Base-by-base conservation (phyloP, 495 filamentous ascomycete species). In the Pyrenula massariospora region DNA sequence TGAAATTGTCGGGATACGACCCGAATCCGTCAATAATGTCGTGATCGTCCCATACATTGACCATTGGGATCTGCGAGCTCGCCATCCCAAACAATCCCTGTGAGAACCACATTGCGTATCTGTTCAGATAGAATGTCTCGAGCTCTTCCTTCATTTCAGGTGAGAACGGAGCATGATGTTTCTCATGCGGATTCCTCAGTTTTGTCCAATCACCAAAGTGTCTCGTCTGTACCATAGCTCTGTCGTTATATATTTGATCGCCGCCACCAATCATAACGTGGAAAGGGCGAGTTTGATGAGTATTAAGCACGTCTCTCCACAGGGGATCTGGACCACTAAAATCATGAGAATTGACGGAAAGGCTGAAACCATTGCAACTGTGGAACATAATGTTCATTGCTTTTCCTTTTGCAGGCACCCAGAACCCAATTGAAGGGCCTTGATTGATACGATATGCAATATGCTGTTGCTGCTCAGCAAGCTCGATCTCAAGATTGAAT, bases 361-460 rank as follows among this genome's bases (percentile, higher is more conserved):
- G 65, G 60, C 87, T 89, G 72, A 98, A 97, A 48, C 94, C 93
- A 68, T 98, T 98, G 76, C 94, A 95, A 66, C 84, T 92, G 75
- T 97, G 81, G 71, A 95, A 97, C 90, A 96, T 95, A 62, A 95
- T 88, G 71, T 97, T 95, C 94, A 98, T 97, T 8, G 86, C 79
- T 70, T 96, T 80, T 22, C 84, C 87, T 53, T 75, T 77, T 54
- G 86, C 88, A 10, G 93, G 93, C 0, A 98, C 89, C 93, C 93
- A 98, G 69, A 98, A 98, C 10, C 84, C 87, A 23, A 91, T 80
- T 12, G 90, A 84, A 5, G 92, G 91, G 2, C 91, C 93, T 58
- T 83, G 78, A 66, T 98, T 98, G 70, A 98, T 95, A 52, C 93
- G 84, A 65, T 98, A 98, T 0, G 91, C 94, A 62, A 98, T 86